Evolutionary conservation across 352 stramenopile species (phyloP).

Genomic region (Globisporangium acanthophoron): DNA sequence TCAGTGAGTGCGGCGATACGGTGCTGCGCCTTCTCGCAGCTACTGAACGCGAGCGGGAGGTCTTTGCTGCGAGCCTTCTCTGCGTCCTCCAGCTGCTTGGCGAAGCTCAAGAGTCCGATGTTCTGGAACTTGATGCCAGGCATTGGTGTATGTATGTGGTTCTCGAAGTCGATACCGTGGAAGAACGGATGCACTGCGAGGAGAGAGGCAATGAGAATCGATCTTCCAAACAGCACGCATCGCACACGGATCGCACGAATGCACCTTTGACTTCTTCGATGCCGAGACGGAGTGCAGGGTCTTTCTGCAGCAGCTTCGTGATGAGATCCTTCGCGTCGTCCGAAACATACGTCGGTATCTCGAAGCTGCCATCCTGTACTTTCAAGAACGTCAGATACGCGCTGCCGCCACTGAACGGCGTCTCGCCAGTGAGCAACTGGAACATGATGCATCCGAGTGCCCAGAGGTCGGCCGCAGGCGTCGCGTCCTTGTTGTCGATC

Average conservation of each 20-base stretch:
- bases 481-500: constrained; percentile 75
- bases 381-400: constrained; percentile 79
- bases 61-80: constrained; percentile 28
- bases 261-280: constrained; percentile 65
- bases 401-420: constrained; percentile 70
- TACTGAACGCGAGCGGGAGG: constrained; percentile 17
- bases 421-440: constrained; percentile 75
- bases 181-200: constrained; percentile 75
- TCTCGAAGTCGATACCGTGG: constrained; percentile 51
- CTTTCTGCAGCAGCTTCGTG: constrained; percentile 37
- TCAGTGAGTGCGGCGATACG: constrained; percentile 30
- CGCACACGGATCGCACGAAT: neutral
- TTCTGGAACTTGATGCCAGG: constrained; percentile 39
- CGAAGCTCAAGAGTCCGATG: constrained; percentile 35
- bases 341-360: constrained; percentile 61
- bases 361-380: constrained; percentile 52
- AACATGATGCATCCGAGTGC: constrained; percentile 74
- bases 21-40: constrained; percentile 27
- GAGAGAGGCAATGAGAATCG: neutral
- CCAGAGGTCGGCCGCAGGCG: constrained; percentile 62
- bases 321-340: constrained; percentile 60
- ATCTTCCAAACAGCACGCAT: neutral
- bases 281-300: constrained; percentile 29
- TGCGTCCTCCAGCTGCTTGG: constrained; percentile 28
- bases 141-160: constrained; percentile 37